These are phyloP conservation scores for Neurospora sp. DNA, from an alignment of 495 filamentous ascomycete species.

Conservation along the genomic window DNA sequence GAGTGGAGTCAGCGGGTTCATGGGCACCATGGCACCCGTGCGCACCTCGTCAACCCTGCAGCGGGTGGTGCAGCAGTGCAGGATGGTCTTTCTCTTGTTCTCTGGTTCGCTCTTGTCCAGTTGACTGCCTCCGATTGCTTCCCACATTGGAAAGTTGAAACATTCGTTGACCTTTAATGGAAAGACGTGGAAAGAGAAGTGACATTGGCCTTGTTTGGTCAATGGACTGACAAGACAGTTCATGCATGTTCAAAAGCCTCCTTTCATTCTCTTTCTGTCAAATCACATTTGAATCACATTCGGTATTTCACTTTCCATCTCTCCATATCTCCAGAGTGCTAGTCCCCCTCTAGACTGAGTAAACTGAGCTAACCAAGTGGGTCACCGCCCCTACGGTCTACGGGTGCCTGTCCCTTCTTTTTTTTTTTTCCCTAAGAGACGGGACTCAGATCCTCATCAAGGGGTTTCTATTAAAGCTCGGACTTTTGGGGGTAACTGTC, in stretches of 20 bases:
- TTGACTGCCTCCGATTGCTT: not conserved
- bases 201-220: not conserved
- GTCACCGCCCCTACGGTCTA: not conserved
- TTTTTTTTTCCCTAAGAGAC: not conserved
- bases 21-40: not conserved
- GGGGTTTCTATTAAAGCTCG: not conserved
- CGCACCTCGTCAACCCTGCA: not conserved
- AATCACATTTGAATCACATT: not conserved
- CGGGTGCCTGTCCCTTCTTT: not conserved
- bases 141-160: not conserved
- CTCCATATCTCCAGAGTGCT: not conserved
- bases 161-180: not conserved
- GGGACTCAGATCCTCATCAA: not conserved
- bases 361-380: not conserved
- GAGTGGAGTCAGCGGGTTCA: not conserved
- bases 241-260: not conserved
- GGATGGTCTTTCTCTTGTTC: not conserved
- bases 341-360: not conserved
- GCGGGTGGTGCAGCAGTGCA: not conserved
- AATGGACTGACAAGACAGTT: not conserved
- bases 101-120: not conserved
- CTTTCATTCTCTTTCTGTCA: not conserved
- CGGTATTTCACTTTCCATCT: not conserved
- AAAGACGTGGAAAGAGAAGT: not conserved
- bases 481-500: not conserved